These are phyloP conservation scores for Castanopsis chinensis DNA, from an alignment of 306 rosid genomes.

Conservation along the genomic window DNA sequence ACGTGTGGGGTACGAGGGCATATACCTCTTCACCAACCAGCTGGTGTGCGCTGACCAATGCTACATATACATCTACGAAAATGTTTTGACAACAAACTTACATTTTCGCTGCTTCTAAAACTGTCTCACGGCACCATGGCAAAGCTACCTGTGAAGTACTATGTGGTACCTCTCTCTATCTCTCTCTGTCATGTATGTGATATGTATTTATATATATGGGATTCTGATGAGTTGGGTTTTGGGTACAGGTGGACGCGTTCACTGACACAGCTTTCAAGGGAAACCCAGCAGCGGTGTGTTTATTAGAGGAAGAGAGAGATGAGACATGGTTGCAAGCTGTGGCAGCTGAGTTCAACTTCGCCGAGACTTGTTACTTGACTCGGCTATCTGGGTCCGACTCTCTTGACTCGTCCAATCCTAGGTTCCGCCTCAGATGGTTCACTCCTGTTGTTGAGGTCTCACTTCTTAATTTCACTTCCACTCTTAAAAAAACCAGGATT, in stretches of 20 bases:
- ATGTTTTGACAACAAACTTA: too few relatives aligned
- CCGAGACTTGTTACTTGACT: slow-evolving; percentile 47
- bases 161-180: slow-evolving; percentile 39
- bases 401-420: slow-evolving; percentile 32
- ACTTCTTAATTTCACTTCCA: not conserved
- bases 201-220: not conserved
- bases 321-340: slow-evolving; percentile 55
- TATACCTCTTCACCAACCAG: too few relatives aligned
- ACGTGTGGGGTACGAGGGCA: too few relatives aligned
- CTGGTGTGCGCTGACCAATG: too few relatives aligned
- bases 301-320: slow-evolving; percentile 58
- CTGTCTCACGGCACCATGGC: too few relatives aligned
- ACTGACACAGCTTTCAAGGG: slow-evolving; percentile 68
- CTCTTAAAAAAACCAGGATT: not conserved
- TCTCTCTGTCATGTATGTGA: not conserved
- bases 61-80: too few relatives aligned
- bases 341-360: slow-evolving; percentile 59
- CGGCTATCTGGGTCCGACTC: slow-evolving; percentile 21
- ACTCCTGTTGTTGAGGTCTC: slow-evolving; percentile 66
- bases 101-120: too few relatives aligned
- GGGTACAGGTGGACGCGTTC: slow-evolving; percentile 63
- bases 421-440: slow-evolving; percentile 78
- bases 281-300: slow-evolving; percentile 71
- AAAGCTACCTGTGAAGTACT: slow-evolving; percentile 44
- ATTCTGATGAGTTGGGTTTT: not conserved